Percentiles rank a stretch among this genome's conserved stretches.
These are phyloP conservation scores for Xylaria sp. DNA, from an alignment of 2,329 filamentous ascomycete genomes.

Conservation along the genomic window DNA sequence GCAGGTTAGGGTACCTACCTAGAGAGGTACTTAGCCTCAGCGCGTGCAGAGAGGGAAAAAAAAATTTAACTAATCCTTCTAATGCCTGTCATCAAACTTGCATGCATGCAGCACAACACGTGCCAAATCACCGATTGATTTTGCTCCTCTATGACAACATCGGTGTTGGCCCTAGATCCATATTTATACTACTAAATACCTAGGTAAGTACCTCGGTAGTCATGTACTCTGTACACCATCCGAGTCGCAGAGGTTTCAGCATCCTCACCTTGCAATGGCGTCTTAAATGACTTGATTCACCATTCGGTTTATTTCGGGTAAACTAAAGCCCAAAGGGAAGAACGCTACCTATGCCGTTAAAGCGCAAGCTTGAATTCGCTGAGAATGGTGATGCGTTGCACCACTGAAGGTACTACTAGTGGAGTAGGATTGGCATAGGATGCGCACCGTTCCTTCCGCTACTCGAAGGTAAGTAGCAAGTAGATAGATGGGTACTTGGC, in stretches of 20 bases:
- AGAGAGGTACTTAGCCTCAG: conserved; percentile 20
- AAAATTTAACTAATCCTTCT: conserved; percentile 9
- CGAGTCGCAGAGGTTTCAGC: conserved; percentile 6
- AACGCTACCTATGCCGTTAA: background rate
- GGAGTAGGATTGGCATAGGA: background rate
- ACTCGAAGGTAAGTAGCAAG: background rate
- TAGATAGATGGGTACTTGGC: conserved; percentile 1
- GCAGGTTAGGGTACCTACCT: background rate
- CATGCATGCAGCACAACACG: conserved; percentile 37
- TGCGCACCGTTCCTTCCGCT: background rate
- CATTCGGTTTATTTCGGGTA: background rate
- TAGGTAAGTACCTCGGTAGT: background rate
- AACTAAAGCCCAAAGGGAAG: background rate
- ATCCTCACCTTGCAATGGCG: background rate
- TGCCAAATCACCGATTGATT: conserved; percentile 34
- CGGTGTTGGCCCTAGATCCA: conserved; percentile 24
- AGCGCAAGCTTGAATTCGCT: background rate
- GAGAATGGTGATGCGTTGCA: background rate
- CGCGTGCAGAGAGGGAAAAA: background rate
- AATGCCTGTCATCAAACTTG: conserved; percentile 36
- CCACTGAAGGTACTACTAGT: background rate
- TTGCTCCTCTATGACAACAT: conserved; percentile 34
- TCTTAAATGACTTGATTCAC: background rate
- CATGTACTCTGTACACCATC: conserved; percentile 3
- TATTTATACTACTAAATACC: background rate